Percentiles rank a stretch among this genome's conserved stretches.
These are phyloP conservation scores for Podospora appendiculata DNA, from an alignment of 495 filamentous ascomycete species.

Conservation along the genomic window DNA sequence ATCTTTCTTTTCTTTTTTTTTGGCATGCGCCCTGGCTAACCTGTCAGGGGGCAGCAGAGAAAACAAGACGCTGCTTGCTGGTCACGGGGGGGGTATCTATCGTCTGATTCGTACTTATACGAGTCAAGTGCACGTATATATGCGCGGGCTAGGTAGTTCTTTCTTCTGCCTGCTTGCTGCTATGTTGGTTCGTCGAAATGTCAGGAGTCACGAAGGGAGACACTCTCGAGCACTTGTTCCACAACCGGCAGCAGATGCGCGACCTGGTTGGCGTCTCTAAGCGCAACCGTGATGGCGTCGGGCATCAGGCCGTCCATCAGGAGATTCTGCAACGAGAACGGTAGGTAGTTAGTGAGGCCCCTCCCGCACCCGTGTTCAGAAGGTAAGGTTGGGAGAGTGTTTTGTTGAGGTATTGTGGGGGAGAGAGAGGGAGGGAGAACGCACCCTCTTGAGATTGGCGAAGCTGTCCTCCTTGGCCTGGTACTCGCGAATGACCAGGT, in stretches of 20 bases:
- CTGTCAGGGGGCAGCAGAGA: too few relatives aligned
- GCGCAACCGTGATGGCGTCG: conserved; percentile 66
- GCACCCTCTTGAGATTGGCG: conserved; percentile 65
- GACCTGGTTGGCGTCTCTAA: conserved; percentile 78
- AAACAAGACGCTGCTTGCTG: too few relatives aligned
- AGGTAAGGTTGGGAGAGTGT: too few relatives aligned
- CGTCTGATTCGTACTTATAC: too few relatives aligned
- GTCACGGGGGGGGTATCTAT: too few relatives aligned
- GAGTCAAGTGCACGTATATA: too few relatives aligned
- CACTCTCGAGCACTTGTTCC: conserved; percentile 43
- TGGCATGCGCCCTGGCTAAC: too few relatives aligned
- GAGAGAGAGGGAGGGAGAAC: conserved; percentile 10
- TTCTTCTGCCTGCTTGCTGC: too few relatives aligned
- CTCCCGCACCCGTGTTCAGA: too few relatives aligned
- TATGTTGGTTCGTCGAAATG: too few relatives aligned
- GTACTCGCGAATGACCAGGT: conserved; percentile 83
- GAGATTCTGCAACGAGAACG: conserved; percentile 46
- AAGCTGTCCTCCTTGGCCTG: conserved; percentile 74
- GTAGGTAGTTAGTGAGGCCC: neutral
- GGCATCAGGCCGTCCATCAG: conserved; percentile 48
- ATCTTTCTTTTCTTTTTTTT: too few relatives aligned
- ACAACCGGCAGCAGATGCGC: conserved; percentile 65
- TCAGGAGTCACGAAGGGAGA: conserved; percentile 6
- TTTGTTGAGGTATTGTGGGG: neutral
- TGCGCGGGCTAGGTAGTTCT: too few relatives aligned